Percentiles rank a stretch among this genome's conserved stretches.
These are phyloP conservation scores for Lepraria neglecta DNA, from an alignment of 495 filamentous ascomycete genomes.

Conservation along the genomic window DNA sequence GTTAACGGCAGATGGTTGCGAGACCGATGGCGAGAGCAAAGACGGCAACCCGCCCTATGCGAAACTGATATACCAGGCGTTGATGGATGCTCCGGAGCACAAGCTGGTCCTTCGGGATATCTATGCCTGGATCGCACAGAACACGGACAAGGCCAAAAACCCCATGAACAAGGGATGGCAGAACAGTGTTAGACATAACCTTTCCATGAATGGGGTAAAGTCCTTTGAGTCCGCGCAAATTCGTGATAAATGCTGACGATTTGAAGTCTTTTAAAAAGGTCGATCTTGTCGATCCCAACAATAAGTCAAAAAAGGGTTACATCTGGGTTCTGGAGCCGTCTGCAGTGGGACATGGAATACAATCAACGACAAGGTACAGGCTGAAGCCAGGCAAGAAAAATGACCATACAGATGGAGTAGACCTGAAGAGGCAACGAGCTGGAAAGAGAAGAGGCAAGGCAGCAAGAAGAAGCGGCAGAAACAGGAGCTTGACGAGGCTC, in stretches of 20 bases:
- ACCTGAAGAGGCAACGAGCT: conserved; percentile 47
- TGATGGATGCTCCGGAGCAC: conserved; percentile 56
- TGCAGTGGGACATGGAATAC: conserved; percentile 55
- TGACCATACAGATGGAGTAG: conserved; percentile 38
- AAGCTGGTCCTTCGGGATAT: conserved; percentile 78
- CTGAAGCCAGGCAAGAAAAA: conserved; percentile 47
- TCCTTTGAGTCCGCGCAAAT: conserved; percentile 1
- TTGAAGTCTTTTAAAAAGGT: conserved; percentile 60
- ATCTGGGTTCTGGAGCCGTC: conserved; percentile 64
- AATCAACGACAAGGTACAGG: conserved; percentile 70
- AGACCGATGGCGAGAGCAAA: conserved; percentile 13
- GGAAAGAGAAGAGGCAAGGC: conserved; percentile 53
- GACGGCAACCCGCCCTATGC: conserved; percentile 62
- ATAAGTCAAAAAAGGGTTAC: conserved; percentile 51
- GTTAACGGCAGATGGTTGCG: background rate
- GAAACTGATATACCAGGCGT: conserved; percentile 68
- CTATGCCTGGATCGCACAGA: conserved; percentile 80
- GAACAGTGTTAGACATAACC: conserved; percentile 93
- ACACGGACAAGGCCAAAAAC: conserved; percentile 67
- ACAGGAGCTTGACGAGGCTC: conserved; percentile 17
- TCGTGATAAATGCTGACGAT: conserved; percentile 19
- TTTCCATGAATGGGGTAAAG: conserved; percentile 92
- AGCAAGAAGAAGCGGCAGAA: conserved; percentile 35
- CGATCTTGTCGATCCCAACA: conserved; percentile 38
- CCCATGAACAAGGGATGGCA: conserved; percentile 76